Evolutionary conservation across 2,329 filamentous ascomycete genomes (phyloP).

Genomic region (Fusarium sp.): DNA sequence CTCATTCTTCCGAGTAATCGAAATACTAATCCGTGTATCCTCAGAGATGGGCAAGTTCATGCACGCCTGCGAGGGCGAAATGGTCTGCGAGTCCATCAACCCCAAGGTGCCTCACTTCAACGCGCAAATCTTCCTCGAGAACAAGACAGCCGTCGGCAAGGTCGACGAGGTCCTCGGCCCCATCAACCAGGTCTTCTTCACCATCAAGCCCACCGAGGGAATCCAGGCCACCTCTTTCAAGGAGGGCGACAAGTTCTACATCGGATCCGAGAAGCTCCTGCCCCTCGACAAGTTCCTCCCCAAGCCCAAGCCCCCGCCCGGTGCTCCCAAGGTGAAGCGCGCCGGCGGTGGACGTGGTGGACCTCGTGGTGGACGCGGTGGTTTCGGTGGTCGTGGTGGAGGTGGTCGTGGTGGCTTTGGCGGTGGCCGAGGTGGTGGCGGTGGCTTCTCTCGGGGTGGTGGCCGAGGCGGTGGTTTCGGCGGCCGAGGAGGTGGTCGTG

Average conservation of each 20-base stretch:
- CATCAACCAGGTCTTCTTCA: constrained; percentile 98
- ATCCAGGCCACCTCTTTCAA: constrained; percentile 97
- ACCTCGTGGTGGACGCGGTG: constrained; percentile 50
- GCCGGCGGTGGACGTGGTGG: constrained; percentile 63
- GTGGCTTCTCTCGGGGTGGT: constrained; percentile 39
- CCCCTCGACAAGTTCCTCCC: constrained; percentile 96
- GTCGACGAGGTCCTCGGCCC: constrained; percentile 98
- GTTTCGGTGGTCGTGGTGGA: constrained; percentile 48
- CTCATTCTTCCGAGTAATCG: no score
- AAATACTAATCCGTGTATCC: constrained; percentile 18
- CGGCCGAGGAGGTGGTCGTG: constrained; percentile 45
- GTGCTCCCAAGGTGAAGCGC: constrained; percentile 71
- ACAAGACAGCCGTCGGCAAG: constrained; percentile 96
- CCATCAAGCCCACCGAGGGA: constrained; percentile 95
- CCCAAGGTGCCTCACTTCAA: constrained; percentile 99
- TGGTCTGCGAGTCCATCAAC: constrained; percentile 96
- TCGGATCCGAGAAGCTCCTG: constrained; percentile 92
- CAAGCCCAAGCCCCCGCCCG: constrained; percentile 82
- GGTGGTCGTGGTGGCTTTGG: constrained; percentile 56
- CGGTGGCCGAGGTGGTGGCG: constrained; percentile 45
- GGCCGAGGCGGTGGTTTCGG: constrained; percentile 41
- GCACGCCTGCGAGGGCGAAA: constrained; percentile 96
- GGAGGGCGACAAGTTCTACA: constrained; percentile 96
- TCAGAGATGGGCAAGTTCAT: constrained; percentile 93
- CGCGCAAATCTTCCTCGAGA: constrained; percentile 98